Conservation (phyloP, 257 asterid species). For the Oldenlandia corymbosa region DNA sequence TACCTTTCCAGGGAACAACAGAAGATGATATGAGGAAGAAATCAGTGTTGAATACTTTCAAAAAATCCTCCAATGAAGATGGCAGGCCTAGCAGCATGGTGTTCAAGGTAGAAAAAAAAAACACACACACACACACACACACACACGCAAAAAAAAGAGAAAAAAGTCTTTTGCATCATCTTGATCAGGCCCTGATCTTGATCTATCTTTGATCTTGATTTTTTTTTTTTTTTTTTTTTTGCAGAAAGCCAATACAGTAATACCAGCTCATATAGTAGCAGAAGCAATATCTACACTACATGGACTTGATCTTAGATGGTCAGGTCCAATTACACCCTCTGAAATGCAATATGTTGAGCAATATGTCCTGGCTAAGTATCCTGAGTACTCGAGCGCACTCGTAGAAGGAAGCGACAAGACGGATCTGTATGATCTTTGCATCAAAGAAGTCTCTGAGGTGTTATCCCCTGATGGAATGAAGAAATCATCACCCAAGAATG, state of each 20-base stretch:
- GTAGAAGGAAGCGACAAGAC: constrained; percentile 74
- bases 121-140: too few relatives aligned
- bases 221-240: background rate
- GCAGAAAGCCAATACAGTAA: constrained; percentile 63
- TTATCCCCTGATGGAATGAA: constrained; percentile 33
- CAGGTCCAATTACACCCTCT: constrained; percentile 75
- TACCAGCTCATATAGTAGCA: constrained; percentile 75
- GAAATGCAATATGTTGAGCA: constrained; percentile 77
- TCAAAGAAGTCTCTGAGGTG: constrained; percentile 45
- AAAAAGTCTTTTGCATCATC: too few relatives aligned
- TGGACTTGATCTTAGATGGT: constrained; percentile 80
- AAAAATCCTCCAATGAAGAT: constrained; percentile 22
- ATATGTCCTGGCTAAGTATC: constrained; percentile 70
- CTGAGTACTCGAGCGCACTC: constrained; percentile 65
- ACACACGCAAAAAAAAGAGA: too few relatives aligned
- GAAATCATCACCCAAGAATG: constrained; percentile 42
- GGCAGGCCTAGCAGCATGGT: constrained; percentile 78
- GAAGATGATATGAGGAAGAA: constrained; percentile 58
- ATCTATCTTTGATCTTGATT: background rate
- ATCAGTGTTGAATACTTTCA: constrained; percentile 28
- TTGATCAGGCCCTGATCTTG: too few relatives aligned
- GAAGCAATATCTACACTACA: constrained; percentile 80
- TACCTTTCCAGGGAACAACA: constrained; percentile 22
- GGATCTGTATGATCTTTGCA: constrained; percentile 54
- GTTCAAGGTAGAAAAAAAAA: constrained; percentile 43